Evolutionary conservation across 2,329 filamentous ascomycete genomes (phyloP).

Genomic region (Berkeleyomyces basicola): DNA sequence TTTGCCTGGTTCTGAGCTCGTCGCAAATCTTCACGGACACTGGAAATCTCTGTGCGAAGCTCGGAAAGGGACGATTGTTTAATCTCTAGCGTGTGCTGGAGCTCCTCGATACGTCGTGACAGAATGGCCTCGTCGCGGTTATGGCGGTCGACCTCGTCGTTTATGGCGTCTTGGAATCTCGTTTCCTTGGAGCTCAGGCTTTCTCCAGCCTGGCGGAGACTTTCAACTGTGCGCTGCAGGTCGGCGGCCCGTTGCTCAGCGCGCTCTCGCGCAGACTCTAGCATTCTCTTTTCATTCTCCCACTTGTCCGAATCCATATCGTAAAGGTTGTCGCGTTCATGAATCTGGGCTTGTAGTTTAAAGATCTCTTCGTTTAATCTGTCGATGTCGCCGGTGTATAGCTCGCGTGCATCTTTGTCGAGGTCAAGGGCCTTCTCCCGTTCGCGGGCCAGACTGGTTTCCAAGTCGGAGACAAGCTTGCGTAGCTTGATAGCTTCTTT

Average conservation of each 20-base stretch:
- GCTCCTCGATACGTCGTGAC: constrained; percentile 54
- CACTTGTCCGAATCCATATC: constrained; percentile 57
- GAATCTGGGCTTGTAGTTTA: constrained; percentile 44
- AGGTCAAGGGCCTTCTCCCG: constrained; percentile 41
- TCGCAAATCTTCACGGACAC: constrained; percentile 53
- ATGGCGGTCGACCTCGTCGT: constrained; percentile 57
- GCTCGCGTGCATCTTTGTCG: constrained; percentile 39
- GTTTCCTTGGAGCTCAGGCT: constrained; percentile 50
- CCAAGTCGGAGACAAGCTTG: constrained; percentile 30
- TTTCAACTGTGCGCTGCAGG: constrained; percentile 54
- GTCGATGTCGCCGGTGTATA: constrained; percentile 30
- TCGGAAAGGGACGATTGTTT: constrained; percentile 50
- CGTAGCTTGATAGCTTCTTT: constrained; percentile 39
- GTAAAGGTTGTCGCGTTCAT: constrained; percentile 53
- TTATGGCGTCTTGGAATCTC: constrained; percentile 49
- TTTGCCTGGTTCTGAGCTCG: constrained; percentile 47
- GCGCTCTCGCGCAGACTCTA: constrained; percentile 48
- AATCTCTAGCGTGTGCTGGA: constrained; percentile 53
- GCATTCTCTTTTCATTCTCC: constrained; percentile 47
- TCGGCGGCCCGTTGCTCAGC: constrained; percentile 51
- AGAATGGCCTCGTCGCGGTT: constrained; percentile 54
- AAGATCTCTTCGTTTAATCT: constrained; percentile 42
- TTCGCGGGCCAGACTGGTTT: constrained; percentile 34
- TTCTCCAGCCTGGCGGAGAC: constrained; percentile 50
- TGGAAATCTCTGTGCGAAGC: constrained; percentile 47